Conservation (phyloP, 2,329 filamentous ascomycete species). For the Penicillium sp. region DNA sequence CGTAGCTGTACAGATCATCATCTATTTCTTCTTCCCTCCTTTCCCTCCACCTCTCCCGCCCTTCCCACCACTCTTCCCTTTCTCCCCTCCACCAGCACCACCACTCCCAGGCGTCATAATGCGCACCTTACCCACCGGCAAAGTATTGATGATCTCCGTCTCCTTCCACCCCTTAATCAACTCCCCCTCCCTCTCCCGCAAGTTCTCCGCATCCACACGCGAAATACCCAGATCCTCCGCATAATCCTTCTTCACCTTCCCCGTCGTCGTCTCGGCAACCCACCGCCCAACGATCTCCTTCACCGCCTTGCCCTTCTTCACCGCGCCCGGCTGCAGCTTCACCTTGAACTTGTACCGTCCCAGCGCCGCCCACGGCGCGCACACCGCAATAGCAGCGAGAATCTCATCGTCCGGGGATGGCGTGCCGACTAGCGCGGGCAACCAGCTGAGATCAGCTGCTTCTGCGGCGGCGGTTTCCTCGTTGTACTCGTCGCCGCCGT, state of each 20-base stretch:
- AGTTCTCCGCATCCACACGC: slow-evolving; percentile 66
- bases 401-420: slow-evolving; percentile 80
- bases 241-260: slow-evolving; percentile 51
- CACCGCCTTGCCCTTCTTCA: slow-evolving; percentile 93
- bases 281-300: slow-evolving; percentile 86
- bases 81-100: slow-evolving; percentile 33
- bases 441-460: slow-evolving; percentile 61
- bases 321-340: slow-evolving; percentile 85
- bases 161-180: slow-evolving; percentile 78
- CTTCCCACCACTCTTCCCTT: slow-evolving; percentile 24
- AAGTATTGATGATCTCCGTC: slow-evolving; percentile 75
- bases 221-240: slow-evolving; percentile 58
- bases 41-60: slow-evolving; percentile 34
- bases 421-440: slow-evolving; percentile 67
- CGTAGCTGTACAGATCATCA: background rate
- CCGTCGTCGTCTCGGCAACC: slow-evolving; percentile 61
- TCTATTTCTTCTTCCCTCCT: slow-evolving; percentile 44
- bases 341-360: slow-evolving; percentile 84
- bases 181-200: slow-evolving; percentile 86
- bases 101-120: slow-evolving; percentile 67
- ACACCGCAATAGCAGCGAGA: slow-evolving; percentile 60
- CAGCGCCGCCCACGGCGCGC: slow-evolving; percentile 64
- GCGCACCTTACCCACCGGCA: slow-evolving; percentile 78
- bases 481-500: slow-evolving; percentile 62
- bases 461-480: slow-evolving; percentile 51